Percentiles rank a stretch among this genome's conserved stretches.
These are phyloP conservation scores for Acanthamoeba lenticulata DNA, from an alignment of 208 protist species.

Conservation along the genomic window DNA sequence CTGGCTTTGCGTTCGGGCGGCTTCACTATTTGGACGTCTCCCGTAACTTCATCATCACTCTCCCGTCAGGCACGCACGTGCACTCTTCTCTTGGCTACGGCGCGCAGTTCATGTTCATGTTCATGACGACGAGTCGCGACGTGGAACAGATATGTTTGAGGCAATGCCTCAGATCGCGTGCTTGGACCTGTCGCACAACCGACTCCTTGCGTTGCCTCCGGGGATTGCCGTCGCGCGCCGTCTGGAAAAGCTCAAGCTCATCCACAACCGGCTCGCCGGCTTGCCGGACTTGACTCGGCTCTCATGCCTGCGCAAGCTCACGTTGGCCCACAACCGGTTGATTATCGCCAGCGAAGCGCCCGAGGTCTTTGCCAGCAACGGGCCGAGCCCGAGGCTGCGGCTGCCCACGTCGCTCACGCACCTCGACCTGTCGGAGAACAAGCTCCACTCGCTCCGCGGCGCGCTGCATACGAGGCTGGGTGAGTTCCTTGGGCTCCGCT, in stretches of 20 bases:
- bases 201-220: neutral
- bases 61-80: neutral
- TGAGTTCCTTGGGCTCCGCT: neutral
- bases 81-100: too few species aligned
- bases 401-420: neutral
- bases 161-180: neutral
- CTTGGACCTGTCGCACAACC: neutral
- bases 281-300: neutral
- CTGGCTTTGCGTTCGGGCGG: neutral
- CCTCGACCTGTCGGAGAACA: conserved; percentile 9
- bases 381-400: neutral
- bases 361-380: neutral
- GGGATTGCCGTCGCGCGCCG: neutral
- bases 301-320: neutral
- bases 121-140: too few species aligned
- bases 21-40: neutral
- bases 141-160: neutral
- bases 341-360: neutral
- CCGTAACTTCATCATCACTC: neutral
- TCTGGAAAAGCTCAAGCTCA: neutral
- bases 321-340: neutral
- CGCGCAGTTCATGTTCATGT: too few species aligned
- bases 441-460: neutral
- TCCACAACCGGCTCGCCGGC: neutral
- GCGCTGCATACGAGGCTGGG: neutral